Conservation (phyloP, 257 asterid species). For the Primulina huaijiensis region DNA sequence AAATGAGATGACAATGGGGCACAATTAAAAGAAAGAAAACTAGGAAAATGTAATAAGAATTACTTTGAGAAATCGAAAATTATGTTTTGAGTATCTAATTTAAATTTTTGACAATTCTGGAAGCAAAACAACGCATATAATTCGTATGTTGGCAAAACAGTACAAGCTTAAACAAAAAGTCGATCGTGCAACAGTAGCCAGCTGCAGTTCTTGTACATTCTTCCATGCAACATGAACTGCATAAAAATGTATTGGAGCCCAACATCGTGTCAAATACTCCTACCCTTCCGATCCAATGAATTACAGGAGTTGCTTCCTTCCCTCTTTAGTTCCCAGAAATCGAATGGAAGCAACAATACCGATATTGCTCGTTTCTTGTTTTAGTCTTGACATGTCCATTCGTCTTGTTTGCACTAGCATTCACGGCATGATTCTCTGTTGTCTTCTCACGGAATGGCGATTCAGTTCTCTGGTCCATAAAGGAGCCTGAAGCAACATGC, state of each 20-base stretch:
- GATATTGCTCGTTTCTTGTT: conserved; percentile 30
- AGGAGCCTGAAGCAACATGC: conserved; percentile 27
- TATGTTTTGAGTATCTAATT: too few species aligned
- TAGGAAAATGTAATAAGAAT: too few species aligned
- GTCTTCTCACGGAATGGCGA: conserved; percentile 23
- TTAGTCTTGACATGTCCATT: conserved; percentile 25
- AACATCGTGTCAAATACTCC: background rate
- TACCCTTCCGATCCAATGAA: background rate
- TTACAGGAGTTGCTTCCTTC: conserved; percentile 12
- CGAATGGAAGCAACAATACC: conserved; percentile 47
- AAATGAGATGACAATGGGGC: too few species aligned
- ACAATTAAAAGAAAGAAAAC: too few species aligned
- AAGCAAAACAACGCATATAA: background rate
- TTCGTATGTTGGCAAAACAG: background rate
- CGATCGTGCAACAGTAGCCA: background rate
- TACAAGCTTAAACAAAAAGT: background rate
- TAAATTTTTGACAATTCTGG: background rate
- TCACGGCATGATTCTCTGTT: conserved; percentile 2
- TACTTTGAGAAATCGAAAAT: too few species aligned
- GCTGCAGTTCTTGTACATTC: background rate
- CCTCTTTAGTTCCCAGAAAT: conserved; percentile 24
- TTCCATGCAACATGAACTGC: background rate
- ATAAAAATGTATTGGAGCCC: background rate
- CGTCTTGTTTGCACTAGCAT: conserved; percentile 22
- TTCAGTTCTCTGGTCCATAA: conserved; percentile 22